Base-by-base conservation (phyloP, 257 asterid species). In the Handroanthus guayacan region DNA sequence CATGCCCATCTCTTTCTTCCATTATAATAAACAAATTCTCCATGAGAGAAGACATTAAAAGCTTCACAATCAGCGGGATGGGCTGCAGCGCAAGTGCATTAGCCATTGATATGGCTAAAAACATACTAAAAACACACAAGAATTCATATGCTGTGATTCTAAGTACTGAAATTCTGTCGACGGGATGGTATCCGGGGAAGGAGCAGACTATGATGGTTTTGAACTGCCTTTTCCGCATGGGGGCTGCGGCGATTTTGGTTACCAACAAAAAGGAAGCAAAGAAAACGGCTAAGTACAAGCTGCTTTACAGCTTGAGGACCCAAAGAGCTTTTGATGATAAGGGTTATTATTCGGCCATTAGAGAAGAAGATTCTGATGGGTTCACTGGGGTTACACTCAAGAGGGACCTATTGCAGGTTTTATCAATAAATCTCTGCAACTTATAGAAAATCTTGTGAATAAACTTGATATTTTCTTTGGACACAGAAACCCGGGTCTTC, bases 61-160 rank as follows among this genome's bases (percentile, higher is more conserved):
- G 92, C 86, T 94, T 80, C 74, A 90, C 78, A 1, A 13, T 94
- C 1, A 83, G 90, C 41, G 98, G 98, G 11, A 94, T 94, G 98
- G 98, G 98, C 48, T 94, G 98, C 86, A 87, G 96, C 36, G 98
- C 91, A 0, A 94, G 97, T 57, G 92, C 97, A 1, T 18, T 90
- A 47, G 96, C 92, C 5, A 36, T 92, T 2, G 97, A 92, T 50
- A 84, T 86, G 93, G 97, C 96, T 3, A 44, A 75, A 0, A 79
- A 87, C 79, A 81, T 94, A 0, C 78, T 94, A 1, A 86, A 85
- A 41, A 79, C 88, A 3, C 86, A 58, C n/a, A 39, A 56, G 55
- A 74, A 87, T 3, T 82, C 80, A 18, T 87, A 89, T 20, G 97
- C 95, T 0, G 87, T 94, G 62, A 74, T 94, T 52, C 69, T 94